phyloP scores from a whole-genome alignment of 78 protist genomes.

The Diacronema lutheri region DNA sequence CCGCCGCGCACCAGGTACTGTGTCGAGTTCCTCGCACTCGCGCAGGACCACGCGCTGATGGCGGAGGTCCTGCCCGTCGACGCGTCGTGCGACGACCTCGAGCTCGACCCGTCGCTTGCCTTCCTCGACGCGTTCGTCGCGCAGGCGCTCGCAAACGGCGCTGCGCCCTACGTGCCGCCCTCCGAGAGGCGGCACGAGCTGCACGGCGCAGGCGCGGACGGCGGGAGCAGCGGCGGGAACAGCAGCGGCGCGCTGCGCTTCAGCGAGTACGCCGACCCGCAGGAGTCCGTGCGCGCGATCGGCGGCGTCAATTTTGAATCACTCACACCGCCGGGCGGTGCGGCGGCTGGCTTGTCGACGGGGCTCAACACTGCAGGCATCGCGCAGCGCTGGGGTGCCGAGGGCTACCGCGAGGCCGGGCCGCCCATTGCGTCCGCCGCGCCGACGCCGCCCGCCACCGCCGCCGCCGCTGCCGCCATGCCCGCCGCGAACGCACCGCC shows the following conservation, averaged over 20 bases:
- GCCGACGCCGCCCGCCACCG: background rate
- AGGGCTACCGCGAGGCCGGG: background rate
- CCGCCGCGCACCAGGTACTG: no score
- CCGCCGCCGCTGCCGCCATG: background rate
- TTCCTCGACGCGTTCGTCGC: conserved; percentile 56
- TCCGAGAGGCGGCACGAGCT: background rate
- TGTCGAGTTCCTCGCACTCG: conserved; percentile 31
- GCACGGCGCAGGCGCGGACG: background rate
- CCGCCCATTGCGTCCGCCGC: background rate
- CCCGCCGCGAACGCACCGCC: background rate
- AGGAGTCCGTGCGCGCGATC: background rate
- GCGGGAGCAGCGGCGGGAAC: background rate
- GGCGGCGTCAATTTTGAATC: no score
- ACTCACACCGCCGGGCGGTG: no score
- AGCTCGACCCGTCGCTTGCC: conserved; percentile 51
- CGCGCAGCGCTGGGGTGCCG: background rate
- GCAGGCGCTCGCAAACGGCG: conserved; percentile 36
- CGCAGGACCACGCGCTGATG: background rate
- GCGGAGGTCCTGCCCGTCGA: conserved; percentile 56
- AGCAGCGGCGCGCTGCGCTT: background rate
- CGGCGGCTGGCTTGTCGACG: no score
- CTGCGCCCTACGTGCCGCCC: conserved; percentile 11
- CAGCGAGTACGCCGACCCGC: background rate
- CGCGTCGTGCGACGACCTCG: conserved; percentile 69
- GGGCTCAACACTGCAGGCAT: conserved; percentile 6